Base-by-base conservation (phyloP, 2,329 filamentous ascomycete species). In the Scedosporium aurantiacum region DNA sequence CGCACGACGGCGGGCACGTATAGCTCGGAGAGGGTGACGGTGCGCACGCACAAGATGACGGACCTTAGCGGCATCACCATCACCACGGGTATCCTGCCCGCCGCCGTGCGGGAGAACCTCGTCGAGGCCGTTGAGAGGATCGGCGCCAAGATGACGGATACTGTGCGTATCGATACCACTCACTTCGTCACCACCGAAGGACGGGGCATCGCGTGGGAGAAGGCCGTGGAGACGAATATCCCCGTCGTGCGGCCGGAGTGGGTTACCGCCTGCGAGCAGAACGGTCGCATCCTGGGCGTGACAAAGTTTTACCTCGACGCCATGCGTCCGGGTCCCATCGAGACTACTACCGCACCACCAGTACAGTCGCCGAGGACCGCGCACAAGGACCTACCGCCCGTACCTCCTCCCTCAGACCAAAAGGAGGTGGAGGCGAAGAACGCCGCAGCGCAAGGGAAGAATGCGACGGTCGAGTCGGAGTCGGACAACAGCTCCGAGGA, bases 121-220 rank as follows among this genome's bases (percentile, higher is more conserved):
- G 80, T 82, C 56, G 81, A 80, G 55, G 90, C 92, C 1, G 84
- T 97, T 41, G 87, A 94, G 69, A 83, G 91, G 66, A 96, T 99
- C 67, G 94, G 94, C 57, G 94, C 91, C 64, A 96, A 94, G 79
- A 80, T 97, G 65, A 89, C 91, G 62, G 93, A 97, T 67, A 83
- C 83, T 12, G 91, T 97, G 59, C 84, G 93, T 68, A 97, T 99
- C 70, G 94, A 99, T 72, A 99, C 94, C 0, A 99, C 94, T 16
- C 94, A 99, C 75, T 99, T 99, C 72, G 91, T 99, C 63, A 97
- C 93, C 65, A 96, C 91, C 8, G 94, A 99, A 73, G 92, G 92
- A 32, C 81, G 92, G 61, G 94, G 94, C 37, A 82, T 89, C 58
- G 82, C 88, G 12, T 99, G 94, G 94, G 94, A 99, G 76, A 95